Percentiles rank a stretch among this genome's conserved stretches.
These are phyloP conservation scores for Nasturtium officinale DNA, from an alignment of 345 rosid genomes.

Conservation along the genomic window DNA sequence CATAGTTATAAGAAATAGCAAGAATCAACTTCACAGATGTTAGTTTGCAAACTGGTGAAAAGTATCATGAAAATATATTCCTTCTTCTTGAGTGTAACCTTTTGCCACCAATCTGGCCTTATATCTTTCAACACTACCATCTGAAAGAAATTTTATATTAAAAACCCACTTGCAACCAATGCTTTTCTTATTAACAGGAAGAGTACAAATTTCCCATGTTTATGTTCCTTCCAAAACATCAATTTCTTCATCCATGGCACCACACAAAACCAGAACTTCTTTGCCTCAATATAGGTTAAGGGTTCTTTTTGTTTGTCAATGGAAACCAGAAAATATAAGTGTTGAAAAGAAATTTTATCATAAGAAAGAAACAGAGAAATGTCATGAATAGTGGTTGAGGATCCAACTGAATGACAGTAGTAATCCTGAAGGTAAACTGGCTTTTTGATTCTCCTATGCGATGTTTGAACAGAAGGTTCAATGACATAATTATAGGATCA, in stretches of 20 bases:
- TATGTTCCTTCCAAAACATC: not conserved
- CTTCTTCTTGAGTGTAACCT: not conserved
- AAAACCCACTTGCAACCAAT: not conserved
- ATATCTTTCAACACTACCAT: not conserved
- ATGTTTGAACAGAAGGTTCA: not conserved
- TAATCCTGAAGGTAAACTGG: not conserved
- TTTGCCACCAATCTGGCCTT: not conserved
- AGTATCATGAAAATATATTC: not conserved
- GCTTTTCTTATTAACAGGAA: rapidly evolving
- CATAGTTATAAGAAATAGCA: not conserved
- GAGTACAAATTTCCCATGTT: not conserved
- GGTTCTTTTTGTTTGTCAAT: not conserved
- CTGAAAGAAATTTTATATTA: not conserved
- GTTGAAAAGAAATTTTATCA: not conserved
- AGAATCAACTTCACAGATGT: rapidly evolving
- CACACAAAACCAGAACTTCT: not conserved
- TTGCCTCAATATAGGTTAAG: not conserved
- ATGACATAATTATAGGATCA: too few relatives aligned
- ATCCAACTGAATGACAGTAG: not conserved
- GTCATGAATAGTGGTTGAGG: not conserved
- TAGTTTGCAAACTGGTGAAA: not conserved
- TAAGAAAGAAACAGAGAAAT: not conserved
- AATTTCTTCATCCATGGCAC: not conserved
- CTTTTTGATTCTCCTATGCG: not conserved
- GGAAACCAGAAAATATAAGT: not conserved